Percentiles rank a stretch among this genome's conserved stretches.
These are phyloP conservation scores for Secale cereale DNA, from an alignment of 176 grass and related monocot species.

Conservation along the genomic window DNA sequence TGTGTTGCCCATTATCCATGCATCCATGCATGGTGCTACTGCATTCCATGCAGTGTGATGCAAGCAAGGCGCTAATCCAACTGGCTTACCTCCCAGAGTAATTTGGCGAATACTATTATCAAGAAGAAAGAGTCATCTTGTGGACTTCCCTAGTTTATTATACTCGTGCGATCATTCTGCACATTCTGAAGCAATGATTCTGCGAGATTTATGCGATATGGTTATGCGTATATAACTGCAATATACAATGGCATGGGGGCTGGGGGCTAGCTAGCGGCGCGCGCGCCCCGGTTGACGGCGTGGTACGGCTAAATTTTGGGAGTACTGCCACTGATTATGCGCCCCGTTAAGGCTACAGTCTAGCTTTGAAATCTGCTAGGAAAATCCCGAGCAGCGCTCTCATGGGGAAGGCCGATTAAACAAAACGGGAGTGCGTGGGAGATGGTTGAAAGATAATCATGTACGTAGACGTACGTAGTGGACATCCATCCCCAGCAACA, in stretches of 20 bases:
- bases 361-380: conserved; percentile 35
- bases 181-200: conserved; percentile 41
- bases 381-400: conserved; percentile 37
- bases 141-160: conserved; percentile 1
- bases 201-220: neutral
- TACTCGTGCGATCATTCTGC: conserved; percentile 25
- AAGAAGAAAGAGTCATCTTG: neutral
- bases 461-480: conserved; percentile 13
- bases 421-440: conserved; percentile 17
- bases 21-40: neutral
- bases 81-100: neutral
- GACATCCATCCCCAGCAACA: conserved; percentile 25
- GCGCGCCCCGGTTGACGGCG: conserved; percentile 29
- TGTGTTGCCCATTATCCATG: neutral
- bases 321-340: conserved; percentile 31
- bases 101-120: neutral
- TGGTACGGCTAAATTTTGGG: conserved; percentile 30
- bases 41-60: neutral
- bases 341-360: conserved; percentile 44
- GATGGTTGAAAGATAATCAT: conserved; percentile 31
- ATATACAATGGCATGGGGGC: neutral
- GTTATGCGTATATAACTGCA: neutral
- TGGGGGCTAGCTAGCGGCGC: conserved; percentile 20
- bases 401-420: conserved; percentile 35
- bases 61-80: neutral